phyloP scores from a whole-genome alignment of 768 basidiomycete species.

The Xerocomus brunneocitrinus region DNA sequence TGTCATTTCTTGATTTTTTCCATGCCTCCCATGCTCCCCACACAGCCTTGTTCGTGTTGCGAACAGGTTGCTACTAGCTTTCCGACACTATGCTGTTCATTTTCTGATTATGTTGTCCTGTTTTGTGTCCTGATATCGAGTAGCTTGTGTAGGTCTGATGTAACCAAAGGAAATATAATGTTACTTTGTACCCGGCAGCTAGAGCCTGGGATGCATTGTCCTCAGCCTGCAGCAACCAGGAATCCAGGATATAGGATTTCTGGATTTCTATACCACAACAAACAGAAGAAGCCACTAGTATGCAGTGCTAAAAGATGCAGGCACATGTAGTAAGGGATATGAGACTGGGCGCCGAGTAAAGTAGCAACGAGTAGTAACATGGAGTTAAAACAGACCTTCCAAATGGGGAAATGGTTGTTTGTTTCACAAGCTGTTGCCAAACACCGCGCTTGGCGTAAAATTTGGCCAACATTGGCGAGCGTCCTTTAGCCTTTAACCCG shows the following conservation, averaged over 20 bases:
- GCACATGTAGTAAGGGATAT: too few relatives aligned
- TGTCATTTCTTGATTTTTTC: not conserved
- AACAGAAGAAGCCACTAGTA: too few relatives aligned
- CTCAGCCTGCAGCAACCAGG: too few relatives aligned
- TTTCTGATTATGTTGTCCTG: conserved; percentile 2
- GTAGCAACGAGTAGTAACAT: too few relatives aligned
- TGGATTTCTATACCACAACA: too few relatives aligned
- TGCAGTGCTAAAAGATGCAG: too few relatives aligned
- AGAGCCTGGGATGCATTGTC: too few relatives aligned
- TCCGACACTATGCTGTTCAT: conserved; percentile 4
- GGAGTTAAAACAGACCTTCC: conserved; percentile 8
- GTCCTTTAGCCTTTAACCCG: too few relatives aligned
- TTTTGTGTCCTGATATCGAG: conserved; percentile 1
- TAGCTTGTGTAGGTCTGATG: conserved; percentile 6
- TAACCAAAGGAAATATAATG: not conserved
- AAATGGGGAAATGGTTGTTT: conserved; percentile 25
- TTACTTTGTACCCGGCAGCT: not conserved
- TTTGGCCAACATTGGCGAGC: not conserved
- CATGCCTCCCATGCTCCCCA: not conserved
- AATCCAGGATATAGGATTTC: too few relatives aligned
- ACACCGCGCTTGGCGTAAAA: conserved; percentile 12
- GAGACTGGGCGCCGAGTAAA: too few relatives aligned
- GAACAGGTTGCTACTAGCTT: not conserved
- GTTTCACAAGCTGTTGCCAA: conserved; percentile 31
- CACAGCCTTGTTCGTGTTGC: not conserved